Percentiles rank a stretch among this genome's conserved stretches.
Evolutionary conservation across 257 asterid genomes (phyloP).

Genomic region (Ballota nigra): DNA sequence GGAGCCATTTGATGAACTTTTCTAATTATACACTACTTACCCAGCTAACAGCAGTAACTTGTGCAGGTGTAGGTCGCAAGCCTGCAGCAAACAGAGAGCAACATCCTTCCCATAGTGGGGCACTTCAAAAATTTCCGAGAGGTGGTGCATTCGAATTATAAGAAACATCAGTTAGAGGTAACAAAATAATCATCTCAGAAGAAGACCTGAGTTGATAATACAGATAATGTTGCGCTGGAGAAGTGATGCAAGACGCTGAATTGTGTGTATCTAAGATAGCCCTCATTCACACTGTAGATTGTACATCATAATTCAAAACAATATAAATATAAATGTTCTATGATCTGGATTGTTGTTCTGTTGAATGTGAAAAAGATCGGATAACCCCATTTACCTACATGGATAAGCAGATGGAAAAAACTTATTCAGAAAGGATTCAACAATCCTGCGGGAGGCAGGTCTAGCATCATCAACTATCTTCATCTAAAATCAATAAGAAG

Average conservation of each 20-base stretch:
- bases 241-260: slow-evolving; percentile 95
- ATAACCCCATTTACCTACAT: slow-evolving; percentile 50
- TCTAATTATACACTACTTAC: slow-evolving; percentile 40
- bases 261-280: slow-evolving; percentile 90
- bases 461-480: slow-evolving; percentile 73
- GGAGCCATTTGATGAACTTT: not conserved
- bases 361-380: slow-evolving; percentile 9
- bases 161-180: not conserved
- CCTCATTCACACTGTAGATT: slow-evolving; percentile 87
- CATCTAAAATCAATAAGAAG: slow-evolving; percentile 48
- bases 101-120: slow-evolving; percentile 16
- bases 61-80: slow-evolving; percentile 97
- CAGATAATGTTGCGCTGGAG: slow-evolving; percentile 88
- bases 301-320: slow-evolving; percentile 5
- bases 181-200: slow-evolving; percentile 24
- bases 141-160: slow-evolving; percentile 8
- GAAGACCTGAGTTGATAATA: slow-evolving; percentile 94
- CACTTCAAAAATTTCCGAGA: not conserved
- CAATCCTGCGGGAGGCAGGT: slow-evolving; percentile 56
- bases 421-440: slow-evolving; percentile 70
- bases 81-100: slow-evolving; percentile 92
- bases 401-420: slow-evolving; percentile 98
- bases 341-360: not conserved
- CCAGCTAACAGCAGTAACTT: slow-evolving; percentile 99
- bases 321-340: not conserved